Base-by-base conservation (phyloP, 306 rosid species). In the Ziziphus jujuba region DNA sequence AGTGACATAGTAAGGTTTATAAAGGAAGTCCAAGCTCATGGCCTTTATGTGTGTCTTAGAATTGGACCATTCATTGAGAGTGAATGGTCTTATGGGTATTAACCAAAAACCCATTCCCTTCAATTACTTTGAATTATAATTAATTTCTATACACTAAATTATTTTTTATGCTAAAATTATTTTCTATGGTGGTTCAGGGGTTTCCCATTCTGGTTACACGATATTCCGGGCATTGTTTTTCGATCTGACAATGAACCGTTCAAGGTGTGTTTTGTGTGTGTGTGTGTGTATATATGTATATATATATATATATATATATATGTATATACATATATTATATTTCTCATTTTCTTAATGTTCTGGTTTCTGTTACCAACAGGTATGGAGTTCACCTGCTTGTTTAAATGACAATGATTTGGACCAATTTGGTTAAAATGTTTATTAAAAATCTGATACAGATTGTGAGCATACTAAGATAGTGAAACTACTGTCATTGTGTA, bases 31-130 rank as follows among this genome's bases (percentile, higher is more conserved):
- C 87, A 87, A 73, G 87, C 85, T 38, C 97, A 86, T 36, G 93
- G 97, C 17, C 77, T 92, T 24, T 87, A 89, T 66, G 92, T 70
- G 10, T 63, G 86, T 72, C 95, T 92, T 43, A 75, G 98, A 66
- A 84, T 92, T 72, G 98, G 98, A 79, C 98, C 98, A 3, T 92
- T 82, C 75, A 86, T 89, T 52, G 85, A 89, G 81, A 71, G 88
- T 59, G 98, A 92, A 86, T 86, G 92, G 82, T 59, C 77, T 7
- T 87, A 87, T 6, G 98, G 98, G 98, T 89, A 50, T 5, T 4
- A 50, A n/a, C 11, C 55, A 50, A 7, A 6, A 50, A n/a, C 22
- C 2, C 2, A 7, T 17, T 6, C 22, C 21, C 21, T 20, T 5
- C 11, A 17, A 2, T 14, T 4, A 49, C 3, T 14, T 15, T 49